These are phyloP conservation scores for Rhexocercosporidium sp. DNA, from an alignment of 2,329 filamentous ascomycete species.

Conservation along the genomic window DNA sequence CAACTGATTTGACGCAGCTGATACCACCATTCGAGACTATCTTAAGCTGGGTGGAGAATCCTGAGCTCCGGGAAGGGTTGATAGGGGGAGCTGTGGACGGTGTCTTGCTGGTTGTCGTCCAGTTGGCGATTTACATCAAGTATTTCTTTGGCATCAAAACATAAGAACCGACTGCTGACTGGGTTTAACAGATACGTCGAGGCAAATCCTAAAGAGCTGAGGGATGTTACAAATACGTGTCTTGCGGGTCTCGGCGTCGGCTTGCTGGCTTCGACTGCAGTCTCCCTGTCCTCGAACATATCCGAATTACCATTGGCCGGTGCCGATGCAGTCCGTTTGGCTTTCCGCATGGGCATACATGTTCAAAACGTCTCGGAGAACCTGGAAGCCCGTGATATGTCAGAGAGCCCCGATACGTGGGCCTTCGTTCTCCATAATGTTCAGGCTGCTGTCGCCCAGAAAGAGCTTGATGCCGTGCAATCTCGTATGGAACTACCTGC, in stretches of 20 bases:
- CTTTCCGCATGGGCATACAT: conserved; percentile 53
- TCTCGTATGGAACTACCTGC: conserved; percentile 34
- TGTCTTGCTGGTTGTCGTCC: conserved; percentile 46
- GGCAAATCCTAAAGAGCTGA: conserved; percentile 7
- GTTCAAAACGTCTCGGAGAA: conserved; percentile 50
- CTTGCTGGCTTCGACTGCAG: conserved; percentile 48
- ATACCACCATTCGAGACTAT: conserved; percentile 48
- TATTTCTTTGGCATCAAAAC: conserved; percentile 36
- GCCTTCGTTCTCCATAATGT: conserved; percentile 49
- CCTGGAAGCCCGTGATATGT: conserved; percentile 45
- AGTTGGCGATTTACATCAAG: conserved; percentile 52
- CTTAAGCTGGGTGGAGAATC: conserved; percentile 42
- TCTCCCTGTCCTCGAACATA: conserved; percentile 48
- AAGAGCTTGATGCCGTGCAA: conserved; percentile 47
- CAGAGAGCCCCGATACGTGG: conserved; percentile 44
- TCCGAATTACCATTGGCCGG: conserved; percentile 48
- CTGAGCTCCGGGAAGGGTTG: conserved; percentile 46
- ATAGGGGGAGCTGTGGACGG: conserved; percentile 53
- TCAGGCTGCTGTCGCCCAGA: conserved; percentile 40
- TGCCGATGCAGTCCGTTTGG: conserved; percentile 48
- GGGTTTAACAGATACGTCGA: too few species aligned
- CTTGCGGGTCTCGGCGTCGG: conserved; percentile 53
- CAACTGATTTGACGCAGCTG: conserved; percentile 36
- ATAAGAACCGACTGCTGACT: too few species aligned
- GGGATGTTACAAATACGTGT: conserved; percentile 37